Base-by-base conservation (phyloP, 331 rosid species). In the Acacia concinna region DNA sequence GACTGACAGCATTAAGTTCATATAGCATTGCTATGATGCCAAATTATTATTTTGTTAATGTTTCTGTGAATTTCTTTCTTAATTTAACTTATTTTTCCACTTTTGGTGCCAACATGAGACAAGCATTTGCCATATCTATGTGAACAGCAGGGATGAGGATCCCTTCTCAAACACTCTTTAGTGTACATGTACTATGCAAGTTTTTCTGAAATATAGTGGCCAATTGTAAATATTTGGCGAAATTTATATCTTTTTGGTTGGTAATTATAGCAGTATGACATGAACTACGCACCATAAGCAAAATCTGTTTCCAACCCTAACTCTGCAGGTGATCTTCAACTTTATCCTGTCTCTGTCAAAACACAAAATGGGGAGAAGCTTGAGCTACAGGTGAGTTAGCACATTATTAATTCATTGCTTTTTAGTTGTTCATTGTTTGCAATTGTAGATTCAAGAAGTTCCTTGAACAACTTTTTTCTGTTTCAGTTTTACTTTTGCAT, bases 351-450 rank as follows among this genome's bases (percentile, higher is more conserved):
- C 56, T 78, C 94, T 69, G 98, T 91, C 83, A 96, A 96, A 90
- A 86, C 93, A 71, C 99, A 91, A 73, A 88, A 84, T 73, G 98
- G 97, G 46, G 99, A 96, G 84, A 96, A 91, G 86, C 97, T 93
- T 73, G 99, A 96, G 81, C 93, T 96, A 54, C 99, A 96, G 92
- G 99, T 93, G 78, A 86, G 94, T 84, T 66, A 64, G 71, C 41
- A 75, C 65, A 56, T 77, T 28, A 41, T 59, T 65, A 71, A 76
- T 21, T 73, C 72, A 68, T 75, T 78, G 72, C 41, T 65, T 73
- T 38, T 60, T 72, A 56, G 25, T 49, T 40, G 69, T 63, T 20
- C 71, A 69, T 70, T 54, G 35, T 41, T 73, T 15, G 38, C 31
- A 37, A 75, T 54, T 21, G 25, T 37, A 38, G 37, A 63, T 52